Base-by-base conservation (phyloP, 177 flowering plant genomes). In the Vitis hybrid region DNA sequence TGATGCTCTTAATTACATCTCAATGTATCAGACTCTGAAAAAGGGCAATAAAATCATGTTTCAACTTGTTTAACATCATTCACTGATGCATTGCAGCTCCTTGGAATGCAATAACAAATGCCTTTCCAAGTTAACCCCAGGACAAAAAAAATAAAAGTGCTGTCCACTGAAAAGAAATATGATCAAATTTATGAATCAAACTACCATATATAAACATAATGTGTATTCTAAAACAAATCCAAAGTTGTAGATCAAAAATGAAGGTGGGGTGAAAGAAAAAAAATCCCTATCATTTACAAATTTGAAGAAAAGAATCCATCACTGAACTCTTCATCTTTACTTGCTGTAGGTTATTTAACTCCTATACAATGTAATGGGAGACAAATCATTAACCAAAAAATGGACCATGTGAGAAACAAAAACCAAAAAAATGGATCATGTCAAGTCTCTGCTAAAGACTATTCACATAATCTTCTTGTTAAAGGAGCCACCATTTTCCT, bases 381-480 rank as follows among this genome's bases (percentile, higher is more conserved):
- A 66, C 24, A 18, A 50, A 59, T 59, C 49, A 62, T 13, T 44
- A 67, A 49, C 15, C 10, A 50, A 50, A 11, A 20, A 51, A 6
- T 15, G 10, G 18, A 59, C 4, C n/a, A 7, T 33, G 18, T 63
- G 28, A 9, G 38, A n/a, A 62, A 11, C 67, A 63, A 67, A 28
- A 31, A 56, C 15, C 7, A 20, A 62, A 64, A 59, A 74, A 51
- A 31, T 51, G 11, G 65, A 70, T 56, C 61, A 47, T 56, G 76
- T 62, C 58, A 60, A 69, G 73, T 60, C 77, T 71, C 53, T 69
- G 4, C 47, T 38, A n/a, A n/a, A 33, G 50, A 66, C 55, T 81
- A 81, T 81, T 60, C 72, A 74, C 78, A 78, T 54, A 49, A 68
- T 57, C 64, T 70, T 62, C 69, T 74, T 28, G 66, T 64, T 15